Evolutionary conservation across 2,329 filamentous ascomycete species (phyloP).

Genomic region (Botrytis byssoidea): DNA sequence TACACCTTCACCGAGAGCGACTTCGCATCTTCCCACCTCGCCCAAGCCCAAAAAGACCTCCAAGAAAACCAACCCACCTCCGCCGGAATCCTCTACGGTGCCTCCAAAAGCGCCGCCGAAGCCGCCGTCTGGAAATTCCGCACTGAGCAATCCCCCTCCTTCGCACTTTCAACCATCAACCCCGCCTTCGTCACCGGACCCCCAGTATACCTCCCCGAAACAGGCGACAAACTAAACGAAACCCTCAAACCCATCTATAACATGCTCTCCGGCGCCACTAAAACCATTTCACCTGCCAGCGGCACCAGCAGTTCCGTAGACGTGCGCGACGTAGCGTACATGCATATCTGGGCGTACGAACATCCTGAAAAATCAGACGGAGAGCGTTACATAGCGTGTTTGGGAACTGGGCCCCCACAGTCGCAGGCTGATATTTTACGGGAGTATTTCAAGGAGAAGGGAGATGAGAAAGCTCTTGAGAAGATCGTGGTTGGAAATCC

Average conservation of each 20-base stretch:
- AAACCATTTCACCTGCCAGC: conserved; percentile 32
- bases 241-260: conserved; percentile 40
- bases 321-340: conserved; percentile 46
- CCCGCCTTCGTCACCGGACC: conserved; percentile 46
- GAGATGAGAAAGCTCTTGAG: conserved; percentile 23
- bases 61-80: conserved; percentile 29
- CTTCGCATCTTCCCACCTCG: conserved; percentile 39
- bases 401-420: conserved; percentile 40
- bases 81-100: conserved; percentile 38
- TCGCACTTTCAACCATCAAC: conserved; percentile 43
- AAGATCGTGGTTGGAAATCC: conserved; percentile 43
- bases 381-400: conserved; percentile 44
- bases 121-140: conserved; percentile 43
- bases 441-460: conserved; percentile 40
- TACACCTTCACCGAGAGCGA: conserved; percentile 33
- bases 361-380: conserved; percentile 42
- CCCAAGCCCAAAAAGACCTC: conserved; percentile 37
- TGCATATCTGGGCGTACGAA: conserved; percentile 43
- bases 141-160: conserved; percentile 40
- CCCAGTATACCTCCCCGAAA: conserved; percentile 39
- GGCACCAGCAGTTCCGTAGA: conserved; percentile 42
- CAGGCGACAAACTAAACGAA: conserved; percentile 38
- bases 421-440: conserved; percentile 45
- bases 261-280: conserved; percentile 40
- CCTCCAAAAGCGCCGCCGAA: conserved; percentile 44